Percentiles rank a stretch among this genome's conserved stretches.
phyloP scores from a whole-genome alignment of 192 early-diverging fungal genomes.

The Paraglomus brasilianum region DNA sequence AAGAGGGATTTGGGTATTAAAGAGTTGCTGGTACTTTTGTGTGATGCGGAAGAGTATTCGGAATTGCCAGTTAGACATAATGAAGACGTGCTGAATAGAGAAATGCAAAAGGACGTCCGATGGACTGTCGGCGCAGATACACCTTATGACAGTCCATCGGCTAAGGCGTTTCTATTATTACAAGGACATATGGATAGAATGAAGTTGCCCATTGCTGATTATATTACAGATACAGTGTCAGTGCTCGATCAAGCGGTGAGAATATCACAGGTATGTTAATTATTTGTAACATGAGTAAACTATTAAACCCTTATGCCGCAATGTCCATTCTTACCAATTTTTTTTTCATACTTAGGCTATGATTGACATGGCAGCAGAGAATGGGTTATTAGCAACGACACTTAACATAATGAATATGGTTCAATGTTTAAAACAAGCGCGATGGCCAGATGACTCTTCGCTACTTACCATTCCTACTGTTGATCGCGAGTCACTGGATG shows the following conservation, averaged over 20 bases:
- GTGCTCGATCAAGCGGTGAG: slow-evolving; percentile 93
- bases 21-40: slow-evolving; percentile 73
- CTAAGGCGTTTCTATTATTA: slow-evolving; percentile 87
- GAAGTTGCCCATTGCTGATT: slow-evolving; percentile 84
- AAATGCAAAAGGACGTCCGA: slow-evolving; percentile 73
- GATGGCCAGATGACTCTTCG: slow-evolving; percentile 74
- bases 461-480: slow-evolving; percentile 67
- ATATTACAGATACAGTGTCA: slow-evolving; percentile 83
- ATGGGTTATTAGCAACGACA: slow-evolving; percentile 62
- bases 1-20: slow-evolving; percentile 46
- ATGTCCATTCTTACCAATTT: not conserved
- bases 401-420: slow-evolving; percentile 79
- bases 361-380: slow-evolving; percentile 80
- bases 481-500: slow-evolving; percentile 44
- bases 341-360: slow-evolving; percentile 64
- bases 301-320: not conserved
- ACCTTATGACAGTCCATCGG: slow-evolving; percentile 83
- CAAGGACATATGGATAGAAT: slow-evolving; percentile 84
- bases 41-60: slow-evolving; percentile 82
- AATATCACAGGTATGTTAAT: slow-evolving; percentile 62
- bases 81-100: slow-evolving; percentile 87
- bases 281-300: not conserved
- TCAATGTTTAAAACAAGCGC: slow-evolving; percentile 92
- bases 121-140: slow-evolving; percentile 56
- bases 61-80: slow-evolving; percentile 94